These are phyloP conservation scores for Ganoderma multipileum DNA, from an alignment of 1,284 basidiomycete genomes.

Conservation along the genomic window DNA sequence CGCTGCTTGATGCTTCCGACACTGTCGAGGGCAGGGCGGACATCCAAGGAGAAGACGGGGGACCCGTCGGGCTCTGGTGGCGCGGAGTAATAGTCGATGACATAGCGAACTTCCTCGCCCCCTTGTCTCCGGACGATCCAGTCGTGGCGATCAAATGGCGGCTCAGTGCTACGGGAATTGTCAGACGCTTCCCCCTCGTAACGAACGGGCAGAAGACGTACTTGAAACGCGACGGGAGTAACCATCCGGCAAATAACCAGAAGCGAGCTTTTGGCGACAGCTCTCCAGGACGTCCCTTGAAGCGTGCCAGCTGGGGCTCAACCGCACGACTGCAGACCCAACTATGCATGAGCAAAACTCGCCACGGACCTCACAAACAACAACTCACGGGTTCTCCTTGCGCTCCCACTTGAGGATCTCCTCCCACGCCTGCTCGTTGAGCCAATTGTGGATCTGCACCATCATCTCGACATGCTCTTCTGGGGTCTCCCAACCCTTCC, in stretches of 20 bases:
- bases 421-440: constrained; percentile 97
- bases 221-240: constrained; percentile 92
- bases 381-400: constrained; percentile 60
- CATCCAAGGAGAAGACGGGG: constrained; percentile 92
- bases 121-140: constrained; percentile 89
- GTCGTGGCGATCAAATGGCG: constrained; percentile 99
- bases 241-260: constrained; percentile 84
- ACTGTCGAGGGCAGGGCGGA: constrained; percentile 88
- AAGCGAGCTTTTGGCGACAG: constrained; percentile 89
- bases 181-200: constrained; percentile 6
- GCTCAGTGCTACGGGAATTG: constrained; percentile 67
- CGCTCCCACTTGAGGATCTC: constrained; percentile 96
- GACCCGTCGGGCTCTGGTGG: constrained; percentile 86
- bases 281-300: constrained; percentile 92
- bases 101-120: constrained; percentile 86
- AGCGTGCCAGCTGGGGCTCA: constrained; percentile 77
- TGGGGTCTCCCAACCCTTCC: constrained; percentile 98
- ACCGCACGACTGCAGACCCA: constrained; percentile 41
- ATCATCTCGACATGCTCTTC: constrained; percentile 97
- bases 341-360: not conserved
- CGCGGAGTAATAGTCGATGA: constrained; percentile 96
- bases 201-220: constrained; percentile 48
- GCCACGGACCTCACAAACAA: not conserved
- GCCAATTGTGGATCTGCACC: constrained; percentile 98
- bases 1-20: constrained; percentile 77